These are phyloP conservation scores for Platanthera guangdongensis DNA, from an alignment of 106 monocot species.

Conservation along the genomic window DNA sequence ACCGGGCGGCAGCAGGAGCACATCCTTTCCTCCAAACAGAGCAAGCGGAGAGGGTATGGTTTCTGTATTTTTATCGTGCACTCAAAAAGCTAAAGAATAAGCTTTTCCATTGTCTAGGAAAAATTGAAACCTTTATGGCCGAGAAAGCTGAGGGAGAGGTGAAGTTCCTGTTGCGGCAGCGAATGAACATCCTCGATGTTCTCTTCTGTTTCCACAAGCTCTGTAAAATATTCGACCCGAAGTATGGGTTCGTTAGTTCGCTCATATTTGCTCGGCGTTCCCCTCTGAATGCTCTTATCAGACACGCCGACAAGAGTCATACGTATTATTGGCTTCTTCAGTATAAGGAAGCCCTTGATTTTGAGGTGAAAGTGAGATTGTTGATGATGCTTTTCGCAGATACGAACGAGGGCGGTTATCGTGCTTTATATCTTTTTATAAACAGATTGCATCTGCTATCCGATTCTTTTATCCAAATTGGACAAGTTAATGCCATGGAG, in stretches of 20 bases:
- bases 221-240: slow-evolving; percentile 41
- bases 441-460: slow-evolving; percentile 52
- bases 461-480: slow-evolving; percentile 70
- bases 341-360: slow-evolving; percentile 47
- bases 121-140: slow-evolving; percentile 11
- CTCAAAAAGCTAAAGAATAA: slow-evolving; percentile 29
- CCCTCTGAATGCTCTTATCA: slow-evolving; percentile 50
- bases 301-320: slow-evolving; percentile 32
- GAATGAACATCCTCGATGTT: slow-evolving; percentile 32
- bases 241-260: slow-evolving; percentile 22
- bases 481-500: slow-evolving; percentile 29
- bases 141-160: slow-evolving; percentile 6
- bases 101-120: slow-evolving; percentile 17
- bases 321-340: slow-evolving; percentile 50
- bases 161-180: slow-evolving; percentile 14
- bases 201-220: slow-evolving; percentile 38
- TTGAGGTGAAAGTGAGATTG: slow-evolving; percentile 52
- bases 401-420: slow-evolving; percentile 48
- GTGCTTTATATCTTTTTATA: slow-evolving; percentile 70
- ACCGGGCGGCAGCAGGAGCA: not conserved
- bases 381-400: slow-evolving; percentile 65
- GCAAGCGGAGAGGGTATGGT: slow-evolving; percentile 12
- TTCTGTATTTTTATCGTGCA: slow-evolving; percentile 18
- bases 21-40: not conserved
- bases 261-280: slow-evolving; percentile 25